These are phyloP conservation scores for Onygena corvina DNA, from an alignment of 2,329 filamentous ascomycete species.

Conservation along the genomic window DNA sequence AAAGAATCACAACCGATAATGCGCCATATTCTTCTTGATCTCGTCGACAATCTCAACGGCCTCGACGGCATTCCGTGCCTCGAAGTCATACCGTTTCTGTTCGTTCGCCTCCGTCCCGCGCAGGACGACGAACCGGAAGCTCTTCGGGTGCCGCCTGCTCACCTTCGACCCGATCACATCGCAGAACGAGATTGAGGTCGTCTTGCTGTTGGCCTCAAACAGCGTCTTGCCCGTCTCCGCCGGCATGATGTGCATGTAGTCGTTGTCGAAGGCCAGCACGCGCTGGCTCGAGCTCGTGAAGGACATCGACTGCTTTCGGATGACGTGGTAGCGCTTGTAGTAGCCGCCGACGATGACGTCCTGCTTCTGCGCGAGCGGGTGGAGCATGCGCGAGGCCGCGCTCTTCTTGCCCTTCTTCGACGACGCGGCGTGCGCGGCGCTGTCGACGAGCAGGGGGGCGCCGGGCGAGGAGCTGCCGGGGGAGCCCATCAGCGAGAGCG, in stretches of 20 bases:
- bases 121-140: constrained; percentile 50
- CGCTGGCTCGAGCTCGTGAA: constrained; percentile 50
- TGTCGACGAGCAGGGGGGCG: constrained; percentile 48
- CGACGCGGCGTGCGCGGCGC: constrained; percentile 18
- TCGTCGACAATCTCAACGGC: constrained; percentile 52
- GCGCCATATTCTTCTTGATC: constrained; percentile 47
- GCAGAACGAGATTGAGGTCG: constrained; percentile 51
- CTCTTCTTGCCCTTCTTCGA: constrained; percentile 36
- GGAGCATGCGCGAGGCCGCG: constrained; percentile 26
- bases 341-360: constrained; percentile 36
- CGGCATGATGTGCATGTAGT: constrained; percentile 56
- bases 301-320: constrained; percentile 53
- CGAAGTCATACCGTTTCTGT: constrained; percentile 56
- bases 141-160: constrained; percentile 51
- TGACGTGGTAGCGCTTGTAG: constrained; percentile 52
- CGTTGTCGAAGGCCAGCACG: constrained; percentile 51
- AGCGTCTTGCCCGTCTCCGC: constrained; percentile 42
- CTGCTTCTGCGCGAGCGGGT: constrained; percentile 38
- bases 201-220: constrained; percentile 40
- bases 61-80: constrained; percentile 46
- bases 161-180: constrained; percentile 55
- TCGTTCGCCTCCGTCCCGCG: constrained; percentile 50
- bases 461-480: constrained; percentile 53
- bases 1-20: constrained; percentile 23
- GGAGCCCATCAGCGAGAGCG: constrained; percentile 44